Evolutionary conservation across 139 green algal species (phyloP).

Genomic region (Monoraphidium neglectum): DNA sequence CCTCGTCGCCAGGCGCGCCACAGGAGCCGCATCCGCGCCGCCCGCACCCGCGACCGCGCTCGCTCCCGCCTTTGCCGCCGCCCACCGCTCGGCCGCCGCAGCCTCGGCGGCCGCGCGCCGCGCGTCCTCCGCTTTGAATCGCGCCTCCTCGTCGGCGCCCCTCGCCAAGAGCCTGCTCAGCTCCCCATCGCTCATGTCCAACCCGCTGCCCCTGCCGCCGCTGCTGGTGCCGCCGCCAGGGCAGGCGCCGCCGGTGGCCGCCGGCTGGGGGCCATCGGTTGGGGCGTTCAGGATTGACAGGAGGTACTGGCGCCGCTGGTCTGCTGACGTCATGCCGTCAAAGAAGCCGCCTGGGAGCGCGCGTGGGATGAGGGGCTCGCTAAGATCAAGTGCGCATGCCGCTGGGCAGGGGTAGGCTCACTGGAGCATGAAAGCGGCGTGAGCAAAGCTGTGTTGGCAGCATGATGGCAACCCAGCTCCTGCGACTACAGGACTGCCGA

Average conservation of each 20-base stretch:
- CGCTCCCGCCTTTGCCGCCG: slow-evolving; percentile 22
- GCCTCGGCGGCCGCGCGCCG: background rate
- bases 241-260: background rate
- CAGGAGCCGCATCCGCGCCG: background rate
- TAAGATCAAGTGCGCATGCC: background rate
- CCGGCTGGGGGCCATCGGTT: background rate
- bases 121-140: slow-evolving; percentile 18
- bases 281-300: slow-evolving; percentile 56
- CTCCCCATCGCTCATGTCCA: slow-evolving; percentile 18
- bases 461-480: background rate
- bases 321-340: slow-evolving; percentile 72
- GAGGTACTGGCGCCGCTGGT: slow-evolving; percentile 73
- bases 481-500: no score
- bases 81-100: background rate
- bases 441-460: background rate
- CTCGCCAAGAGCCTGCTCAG: slow-evolving; percentile 61
- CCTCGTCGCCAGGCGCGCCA: slow-evolving; percentile 23
- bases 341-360: slow-evolving; percentile 77
- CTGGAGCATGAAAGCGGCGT: background rate
- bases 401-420: background rate
- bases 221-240: background rate
- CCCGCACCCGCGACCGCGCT: background rate
- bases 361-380: background rate
- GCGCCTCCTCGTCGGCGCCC: slow-evolving; percentile 43
- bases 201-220: background rate